A percentile compares a stretch with the other conserved stretches of the same genome.
These are phyloP conservation scores for Musa acuminata DNA, from an alignment of 176 grass and related monocot genomes.

Conservation along the genomic window DNA sequence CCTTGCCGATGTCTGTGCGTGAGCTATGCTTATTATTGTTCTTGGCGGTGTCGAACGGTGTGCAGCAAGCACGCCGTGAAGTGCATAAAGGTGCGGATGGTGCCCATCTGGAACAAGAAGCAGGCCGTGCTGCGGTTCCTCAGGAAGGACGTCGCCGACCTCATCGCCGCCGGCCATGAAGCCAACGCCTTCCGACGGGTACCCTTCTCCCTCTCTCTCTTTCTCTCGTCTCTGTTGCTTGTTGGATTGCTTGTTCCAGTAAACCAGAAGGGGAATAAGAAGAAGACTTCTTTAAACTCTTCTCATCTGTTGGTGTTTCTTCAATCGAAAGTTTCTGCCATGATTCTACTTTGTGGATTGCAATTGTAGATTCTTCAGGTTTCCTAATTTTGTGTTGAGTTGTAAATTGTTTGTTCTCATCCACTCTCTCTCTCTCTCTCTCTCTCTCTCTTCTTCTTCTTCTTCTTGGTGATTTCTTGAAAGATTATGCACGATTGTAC, in stretches of 20 bases:
- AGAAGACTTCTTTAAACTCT: too few relatives aligned
- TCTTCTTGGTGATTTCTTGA: background rate
- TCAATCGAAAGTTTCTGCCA: too few relatives aligned
- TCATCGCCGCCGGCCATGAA: conserved; percentile 53
- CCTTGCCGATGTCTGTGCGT: background rate
- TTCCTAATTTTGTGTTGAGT: too few relatives aligned
- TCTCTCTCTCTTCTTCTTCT: background rate
- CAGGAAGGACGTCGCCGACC: conserved; percentile 86
- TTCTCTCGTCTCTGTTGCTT: background rate
- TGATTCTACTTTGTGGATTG: too few relatives aligned
- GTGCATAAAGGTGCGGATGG: conserved; percentile 57
- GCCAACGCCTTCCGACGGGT: conserved; percentile 63
- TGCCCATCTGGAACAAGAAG: conserved; percentile 58
- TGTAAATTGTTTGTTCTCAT: too few relatives aligned
- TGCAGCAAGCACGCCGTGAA: conserved; percentile 74
- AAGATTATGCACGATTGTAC: too few relatives aligned
- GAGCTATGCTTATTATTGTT: background rate
- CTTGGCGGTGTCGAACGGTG: background rate
- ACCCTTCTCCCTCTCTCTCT: background rate
- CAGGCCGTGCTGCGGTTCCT: conserved; percentile 54
- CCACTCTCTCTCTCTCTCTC: too few relatives aligned
- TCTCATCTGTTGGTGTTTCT: too few relatives aligned
- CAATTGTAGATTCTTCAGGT: too few relatives aligned
- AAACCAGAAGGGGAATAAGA: too few relatives aligned
- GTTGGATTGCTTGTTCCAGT: background rate